Base-by-base conservation (phyloP, 768 basidiomycete species). In the Mycena chlorophos region DNA sequence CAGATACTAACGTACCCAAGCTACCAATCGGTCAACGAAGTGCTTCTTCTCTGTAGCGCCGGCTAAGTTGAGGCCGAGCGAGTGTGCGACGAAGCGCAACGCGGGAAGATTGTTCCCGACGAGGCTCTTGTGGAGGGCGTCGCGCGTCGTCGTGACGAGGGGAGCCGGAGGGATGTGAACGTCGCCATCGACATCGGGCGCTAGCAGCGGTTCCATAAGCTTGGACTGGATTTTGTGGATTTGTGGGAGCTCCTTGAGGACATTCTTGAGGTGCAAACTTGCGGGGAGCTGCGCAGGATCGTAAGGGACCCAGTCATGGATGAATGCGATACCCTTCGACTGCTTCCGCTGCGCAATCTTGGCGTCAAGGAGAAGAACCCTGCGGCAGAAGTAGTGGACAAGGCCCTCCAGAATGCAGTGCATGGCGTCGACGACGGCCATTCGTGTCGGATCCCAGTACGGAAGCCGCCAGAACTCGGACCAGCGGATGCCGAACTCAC, bases 391-490 rank as follows among this genome's bases (percentile, higher is more conserved):
- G 28, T 56, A 57, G 6, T 60, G 43, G 19, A 60, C 56, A 29
- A 64, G 40, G 52, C 68, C 65, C 25, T 67, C 58, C 16, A 65
- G 56, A 19, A 72, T 54, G 43, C 60, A 64, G 52, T 73, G 72
- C 71, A 73, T 73, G 4, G 68, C 59, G 50, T 73, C 67, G 30
- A 71, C 58, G 22, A 69, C 58, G 4, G 61, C 59, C 57, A 64
- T 63, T 12, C 57, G 57, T 5, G 65, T 57, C 2, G 69, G 66
- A 45, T 69, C 62, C 53, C 63, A 73, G 52, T 73, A 71, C 5
- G 65, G 63, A 10, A 73, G 61, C 3, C 67, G 63, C 40, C 63
- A 56, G 12, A 70, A 57, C 49, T 64, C 59, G n/a, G 63, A 68
- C 64, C 65, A 70, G 22, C 63, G 64, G 14, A 67, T 54, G 5